Evolutionary conservation across 345 rosid species (phyloP).

Genomic region (Punica granatum): DNA sequence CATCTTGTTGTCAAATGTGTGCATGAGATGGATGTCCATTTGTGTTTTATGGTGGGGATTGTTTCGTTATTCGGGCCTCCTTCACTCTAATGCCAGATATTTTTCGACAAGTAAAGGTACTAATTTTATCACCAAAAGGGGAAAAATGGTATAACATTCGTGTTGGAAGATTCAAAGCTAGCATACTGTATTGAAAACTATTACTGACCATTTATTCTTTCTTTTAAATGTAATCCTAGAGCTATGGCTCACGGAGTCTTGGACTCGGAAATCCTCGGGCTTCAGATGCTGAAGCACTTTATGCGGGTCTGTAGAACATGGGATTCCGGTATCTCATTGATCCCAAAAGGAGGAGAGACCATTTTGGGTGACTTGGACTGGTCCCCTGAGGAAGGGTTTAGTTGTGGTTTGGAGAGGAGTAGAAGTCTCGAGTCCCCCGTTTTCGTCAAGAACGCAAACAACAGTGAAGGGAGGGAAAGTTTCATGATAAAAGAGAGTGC

Average conservation of each 20-base stretch:
- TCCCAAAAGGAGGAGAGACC: slow-evolving; percentile 78
- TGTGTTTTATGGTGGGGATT: no score
- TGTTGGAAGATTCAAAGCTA: background rate
- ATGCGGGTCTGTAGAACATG: slow-evolving; percentile 60
- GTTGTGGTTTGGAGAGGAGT: slow-evolving; percentile 31
- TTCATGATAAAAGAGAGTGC: slow-evolving; percentile 28
- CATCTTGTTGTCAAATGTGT: no score
- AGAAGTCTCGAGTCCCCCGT: slow-evolving; percentile 13
- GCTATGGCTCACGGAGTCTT: slow-evolving; percentile 44
- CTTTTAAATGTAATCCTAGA: slow-evolving; percentile 21
- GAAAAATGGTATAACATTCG: background rate
- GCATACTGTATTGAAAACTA: background rate
- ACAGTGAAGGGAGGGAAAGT: slow-evolving; percentile 17
- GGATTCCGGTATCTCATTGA: slow-evolving; percentile 57
- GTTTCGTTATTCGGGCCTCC: background rate
- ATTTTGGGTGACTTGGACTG: slow-evolving; percentile 66
- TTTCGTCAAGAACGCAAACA: slow-evolving; percentile 22
- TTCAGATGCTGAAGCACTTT: slow-evolving; percentile 53
- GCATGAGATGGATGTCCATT: background rate
- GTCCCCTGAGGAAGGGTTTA: slow-evolving; percentile 48
- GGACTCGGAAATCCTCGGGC: slow-evolving; percentile 42
- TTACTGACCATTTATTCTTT: background rate
- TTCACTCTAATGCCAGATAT: background rate
- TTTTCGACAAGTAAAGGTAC: background rate
- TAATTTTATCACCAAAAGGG: background rate